Conservation (phyloP, 1,284 basidiomycete genomes). For the Ustilago tritici region DNA sequence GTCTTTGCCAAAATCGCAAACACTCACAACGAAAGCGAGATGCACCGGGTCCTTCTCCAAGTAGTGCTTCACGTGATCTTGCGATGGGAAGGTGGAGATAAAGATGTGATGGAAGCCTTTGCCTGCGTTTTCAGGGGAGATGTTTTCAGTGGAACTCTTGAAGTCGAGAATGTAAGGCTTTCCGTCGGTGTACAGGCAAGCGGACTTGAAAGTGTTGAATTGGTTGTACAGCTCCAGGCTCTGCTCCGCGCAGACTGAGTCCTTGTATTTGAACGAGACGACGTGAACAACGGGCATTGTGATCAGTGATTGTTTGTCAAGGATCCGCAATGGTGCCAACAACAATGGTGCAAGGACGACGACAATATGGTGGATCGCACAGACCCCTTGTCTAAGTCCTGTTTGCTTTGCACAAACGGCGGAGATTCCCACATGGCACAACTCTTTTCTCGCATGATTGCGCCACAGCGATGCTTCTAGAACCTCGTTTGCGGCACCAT, state of each 20-base stretch:
- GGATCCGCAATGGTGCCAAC: background rate
- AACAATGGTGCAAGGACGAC: background rate
- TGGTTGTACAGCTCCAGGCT: slow-evolving; percentile 29
- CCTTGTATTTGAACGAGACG: slow-evolving; percentile 53
- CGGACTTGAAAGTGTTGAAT: slow-evolving; percentile 27
- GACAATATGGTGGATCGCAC: background rate
- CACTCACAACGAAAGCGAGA: slow-evolving; percentile 42
- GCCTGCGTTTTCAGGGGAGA: slow-evolving; percentile 38
- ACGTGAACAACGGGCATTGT: slow-evolving; percentile 53
- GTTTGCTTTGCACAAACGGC: no score
- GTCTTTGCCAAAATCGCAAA: background rate
- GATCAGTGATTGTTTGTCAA: background rate
- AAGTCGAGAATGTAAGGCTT: slow-evolving; percentile 51
- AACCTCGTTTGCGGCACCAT: background rate
- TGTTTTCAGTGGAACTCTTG: slow-evolving; percentile 45
- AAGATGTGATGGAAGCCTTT: slow-evolving; percentile 57
- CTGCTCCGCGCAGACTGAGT: slow-evolving; percentile 20
- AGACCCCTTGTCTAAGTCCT: background rate
- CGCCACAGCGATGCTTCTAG: slow-evolving; percentile 3
- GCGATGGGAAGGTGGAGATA: slow-evolving; percentile 49
- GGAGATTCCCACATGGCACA: no score
- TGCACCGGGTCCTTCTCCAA: slow-evolving; percentile 51
- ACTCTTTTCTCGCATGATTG: no score
- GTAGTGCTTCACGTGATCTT: slow-evolving; percentile 44
- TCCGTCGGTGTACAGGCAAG: slow-evolving; percentile 30